Base-by-base conservation (phyloP, 179 eudicot species). In the Pouteria campechiana region DNA sequence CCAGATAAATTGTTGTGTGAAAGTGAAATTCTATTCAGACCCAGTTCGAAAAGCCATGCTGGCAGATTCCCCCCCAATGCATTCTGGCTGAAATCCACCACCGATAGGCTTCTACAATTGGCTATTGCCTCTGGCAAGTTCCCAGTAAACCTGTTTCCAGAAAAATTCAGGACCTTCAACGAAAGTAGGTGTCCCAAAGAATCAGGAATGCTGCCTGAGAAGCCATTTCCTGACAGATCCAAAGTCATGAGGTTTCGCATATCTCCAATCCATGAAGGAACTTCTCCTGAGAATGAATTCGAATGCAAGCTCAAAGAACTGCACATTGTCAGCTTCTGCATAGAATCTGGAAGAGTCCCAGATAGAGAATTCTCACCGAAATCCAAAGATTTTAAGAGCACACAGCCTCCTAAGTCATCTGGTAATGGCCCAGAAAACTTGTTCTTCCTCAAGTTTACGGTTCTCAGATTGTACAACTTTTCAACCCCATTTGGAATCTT, bases 251-350 rank as follows among this genome's bases (percentile, higher is more conserved):
- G 78, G 65, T 69, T 72, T 49, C 60, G 59, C 90, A 87, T 55
- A 48, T 67, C 67, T 34, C 83, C 81, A 63, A 87, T 55, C 94
- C 94, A 87, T 34, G 72, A 62, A 32, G 96, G 96, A 17, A 87
- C 32, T 21, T 76, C 81, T 3, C 84, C 87, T 1, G 68, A 28
- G 3, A 87, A 40, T 40, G 40, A 32, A 65, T 87, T 87, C 16
- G 58, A 67, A 44, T 52, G 39, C 34, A 87, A 57, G 55, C 41
- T 68, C 11, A 83, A 54, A 25, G 60, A 57, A 51, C 27, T 70
- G 56, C 83, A 83, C 42, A 61, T 48, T 32, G 69, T 65, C 6
- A 87, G 77, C 41, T 72, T 75, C 36, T 65, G 67, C 56, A 87
- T 21, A 21, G 94, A 72, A 13, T 60, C 62, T 9, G 96, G 96